Conservation (phyloP, 108 stramenopile genomes). For the Skeletonema marinoi region DNA sequence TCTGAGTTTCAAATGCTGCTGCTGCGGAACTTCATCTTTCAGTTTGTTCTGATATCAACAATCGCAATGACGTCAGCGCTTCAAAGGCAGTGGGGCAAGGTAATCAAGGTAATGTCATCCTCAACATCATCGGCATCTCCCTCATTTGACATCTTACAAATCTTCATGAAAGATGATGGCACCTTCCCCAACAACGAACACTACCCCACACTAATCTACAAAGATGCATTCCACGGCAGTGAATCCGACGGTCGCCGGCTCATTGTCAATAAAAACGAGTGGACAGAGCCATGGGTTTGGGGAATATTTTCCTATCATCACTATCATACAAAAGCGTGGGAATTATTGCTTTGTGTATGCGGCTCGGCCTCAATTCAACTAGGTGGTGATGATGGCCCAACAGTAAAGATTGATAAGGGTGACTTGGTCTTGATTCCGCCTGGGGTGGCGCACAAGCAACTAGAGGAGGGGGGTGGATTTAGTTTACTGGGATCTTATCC, state of each 20-base stretch:
- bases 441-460: slow-evolving; percentile 42
- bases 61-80: too few relatives aligned
- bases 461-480: slow-evolving; percentile 25
- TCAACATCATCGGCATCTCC: neutral
- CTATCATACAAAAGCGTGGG: slow-evolving; percentile 45
- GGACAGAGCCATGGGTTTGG: slow-evolving; percentile 48
- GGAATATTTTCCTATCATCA: slow-evolving; percentile 43
- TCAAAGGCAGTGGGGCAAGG: too few relatives aligned
- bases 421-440: slow-evolving; percentile 38
- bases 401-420: slow-evolving; percentile 9
- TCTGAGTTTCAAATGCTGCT: too few relatives aligned
- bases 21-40: too few relatives aligned
- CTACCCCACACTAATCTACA: slow-evolving; percentile 23
- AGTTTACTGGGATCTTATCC: slow-evolving; percentile 40
- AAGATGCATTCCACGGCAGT: slow-evolving; percentile 12
- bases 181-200: slow-evolving; percentile 34
- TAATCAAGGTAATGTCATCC: too few relatives aligned
- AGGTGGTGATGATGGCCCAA: slow-evolving; percentile 27
- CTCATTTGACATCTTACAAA: slow-evolving; percentile 9
- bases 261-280: slow-evolving; percentile 3
- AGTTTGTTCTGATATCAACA: too few relatives aligned
- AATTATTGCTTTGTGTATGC: slow-evolving; percentile 28
- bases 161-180: slow-evolving; percentile 29
- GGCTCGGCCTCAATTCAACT: slow-evolving; percentile 31
- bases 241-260: slow-evolving; percentile 9